Evolutionary conservation across 352 stramenopile genomes (phyloP), one percentile per base, ranked within the genome.

Genomic region (Elongisporangium anandrum): DNA sequence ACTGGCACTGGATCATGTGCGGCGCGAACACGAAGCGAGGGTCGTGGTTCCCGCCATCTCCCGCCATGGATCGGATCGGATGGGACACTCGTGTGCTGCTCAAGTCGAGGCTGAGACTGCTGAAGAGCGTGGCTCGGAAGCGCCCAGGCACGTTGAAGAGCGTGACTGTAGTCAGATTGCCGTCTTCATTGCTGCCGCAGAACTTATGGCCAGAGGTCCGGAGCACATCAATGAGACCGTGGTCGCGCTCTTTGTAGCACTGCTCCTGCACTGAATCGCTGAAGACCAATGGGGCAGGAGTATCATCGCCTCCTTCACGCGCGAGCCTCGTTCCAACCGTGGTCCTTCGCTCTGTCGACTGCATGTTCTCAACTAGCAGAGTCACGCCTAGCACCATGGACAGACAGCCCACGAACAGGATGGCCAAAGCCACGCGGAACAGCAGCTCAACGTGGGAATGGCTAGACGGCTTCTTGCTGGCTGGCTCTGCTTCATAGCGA

Each of bases 21-120:
- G 57, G 54, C 7, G 67, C 69, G 45, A 70, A 79, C 7, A 54
- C 64, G 39, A 79, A 69, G 29, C 65, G 51, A 17, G 71, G 71
- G 47, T 79, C 68, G 48, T 79, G 68, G 0, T 56, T 52, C 26
- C 62, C 62, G 8, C 68, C 71, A 23, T 77, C 68, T n/a, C 72
- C 23, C 1, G 65, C 62, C 34, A 67, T 61, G 6, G 57, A 67
- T 1, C 50, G 47, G n/a, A 76, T 79, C 2, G 69, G 51, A 10
- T 69, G 56, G 1, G 61, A 55, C 4, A 75, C 50, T 38, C 66
- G 6, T 3, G 68, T 50, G 0, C 45, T 38, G 34, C 61, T 55
- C 6, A 70, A 10, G 53, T 72, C 68, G 49, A 75, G 39, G 9
- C 20, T 19, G 19, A 72, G 68, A 23, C 72, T 61, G 38, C 62